A percentile compares a stretch with the other conserved stretches of the same genome.
Evolutionary conservation across 2,329 filamentous ascomycete genomes (phyloP).

Genomic region (Gliomastix tumulicola): DNA sequence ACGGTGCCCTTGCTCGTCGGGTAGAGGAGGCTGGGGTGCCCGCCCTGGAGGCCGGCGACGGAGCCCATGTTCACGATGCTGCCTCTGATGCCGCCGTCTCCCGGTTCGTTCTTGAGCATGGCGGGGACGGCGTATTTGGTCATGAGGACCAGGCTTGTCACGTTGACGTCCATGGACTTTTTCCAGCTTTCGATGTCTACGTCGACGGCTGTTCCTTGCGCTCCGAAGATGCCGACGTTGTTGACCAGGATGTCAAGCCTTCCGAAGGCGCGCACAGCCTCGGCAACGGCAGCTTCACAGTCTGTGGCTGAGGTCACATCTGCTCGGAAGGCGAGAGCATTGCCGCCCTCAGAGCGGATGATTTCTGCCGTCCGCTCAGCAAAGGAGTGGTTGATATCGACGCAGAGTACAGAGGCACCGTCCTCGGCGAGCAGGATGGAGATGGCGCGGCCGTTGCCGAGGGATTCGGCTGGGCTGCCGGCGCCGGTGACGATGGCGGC

Average conservation of each 20-base stretch:
- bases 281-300: conserved; percentile 34
- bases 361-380: conserved; percentile 48
- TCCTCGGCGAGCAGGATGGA: conserved; percentile 53
- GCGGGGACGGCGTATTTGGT: conserved; percentile 52
- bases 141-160: conserved; percentile 60
- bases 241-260: conserved; percentile 58
- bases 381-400: conserved; percentile 42
- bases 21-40: conserved; percentile 35
- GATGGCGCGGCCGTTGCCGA: conserved; percentile 53
- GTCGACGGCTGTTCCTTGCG: conserved; percentile 50
- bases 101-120: conserved; percentile 44
- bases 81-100: conserved; percentile 23
- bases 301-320: conserved; percentile 49
- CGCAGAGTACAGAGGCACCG: conserved; percentile 50
- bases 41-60: conserved; percentile 47
- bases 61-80: conserved; percentile 56
- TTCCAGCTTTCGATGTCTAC: conserved; percentile 54
- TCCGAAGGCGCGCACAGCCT: conserved; percentile 40
- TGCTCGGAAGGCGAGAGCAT: conserved; percentile 33
- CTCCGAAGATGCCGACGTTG: conserved; percentile 55
- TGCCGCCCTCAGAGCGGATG: conserved; percentile 28
- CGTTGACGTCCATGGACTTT: conserved; percentile 51
- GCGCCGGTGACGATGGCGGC: conserved; percentile 16
- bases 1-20: conserved; percentile 41
- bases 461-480: conserved; percentile 30